A percentile compares a stretch with the other conserved stretches of the same genome.
These are phyloP conservation scores for Thyridium curvatum DNA, from an alignment of 2,329 filamentous ascomycete species.

Conservation along the genomic window DNA sequence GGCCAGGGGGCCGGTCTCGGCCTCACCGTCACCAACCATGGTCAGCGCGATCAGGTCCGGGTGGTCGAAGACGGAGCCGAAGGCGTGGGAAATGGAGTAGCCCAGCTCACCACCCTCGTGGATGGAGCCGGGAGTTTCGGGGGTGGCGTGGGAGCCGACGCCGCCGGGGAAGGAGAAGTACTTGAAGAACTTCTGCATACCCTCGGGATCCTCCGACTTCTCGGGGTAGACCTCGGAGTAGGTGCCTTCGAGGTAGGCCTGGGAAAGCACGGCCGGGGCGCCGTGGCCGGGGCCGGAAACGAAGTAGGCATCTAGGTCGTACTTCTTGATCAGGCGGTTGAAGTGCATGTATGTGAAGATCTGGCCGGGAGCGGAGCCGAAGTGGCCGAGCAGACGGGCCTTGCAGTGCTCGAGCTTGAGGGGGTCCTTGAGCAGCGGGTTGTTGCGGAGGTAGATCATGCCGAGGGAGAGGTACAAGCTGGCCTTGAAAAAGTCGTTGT, in stretches of 20 bases:
- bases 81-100: conserved; percentile 76
- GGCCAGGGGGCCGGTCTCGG: conserved; percentile 74
- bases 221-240: conserved; percentile 74
- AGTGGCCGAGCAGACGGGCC: conserved; percentile 67
- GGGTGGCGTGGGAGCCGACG: conserved; percentile 71
- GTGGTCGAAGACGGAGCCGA: conserved; percentile 70
- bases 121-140: conserved; percentile 70
- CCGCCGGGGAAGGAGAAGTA: conserved; percentile 78
- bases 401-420: conserved; percentile 67
- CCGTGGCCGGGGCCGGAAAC: conserved; percentile 74
- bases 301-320: conserved; percentile 66
- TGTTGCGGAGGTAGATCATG: conserved; percentile 74
- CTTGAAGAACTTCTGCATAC: conserved; percentile 73
- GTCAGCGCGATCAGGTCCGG: conserved; percentile 69
- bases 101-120: conserved; percentile 78
- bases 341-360: conserved; percentile 79
- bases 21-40: conserved; percentile 75
- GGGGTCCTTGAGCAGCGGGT: conserved; percentile 65
- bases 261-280: conserved; percentile 68
- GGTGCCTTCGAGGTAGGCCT: conserved; percentile 70
- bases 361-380: conserved; percentile 75
- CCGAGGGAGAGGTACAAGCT: conserved; percentile 70
- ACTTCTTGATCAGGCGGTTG: conserved; percentile 77
- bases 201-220: conserved; percentile 61
- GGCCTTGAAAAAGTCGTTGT: conserved; percentile 68